Conservation (phyloP, 768 basidiomycete genomes). For the Floccularia luteovirens region DNA sequence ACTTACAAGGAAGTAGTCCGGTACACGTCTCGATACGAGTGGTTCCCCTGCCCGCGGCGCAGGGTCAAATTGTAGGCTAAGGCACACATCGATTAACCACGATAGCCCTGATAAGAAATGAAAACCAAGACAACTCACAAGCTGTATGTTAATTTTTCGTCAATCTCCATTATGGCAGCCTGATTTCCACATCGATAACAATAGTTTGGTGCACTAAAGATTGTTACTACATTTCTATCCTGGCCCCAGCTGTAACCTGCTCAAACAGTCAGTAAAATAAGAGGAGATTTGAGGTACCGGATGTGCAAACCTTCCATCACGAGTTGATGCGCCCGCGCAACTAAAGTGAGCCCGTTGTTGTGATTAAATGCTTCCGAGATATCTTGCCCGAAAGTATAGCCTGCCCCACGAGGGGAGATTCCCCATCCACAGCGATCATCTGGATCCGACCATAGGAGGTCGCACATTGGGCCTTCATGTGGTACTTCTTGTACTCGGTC, state of each 20-base stretch:
- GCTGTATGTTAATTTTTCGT: conserved; percentile 93
- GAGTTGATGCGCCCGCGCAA: conserved; percentile 89
- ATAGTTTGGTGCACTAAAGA: conserved; percentile 99
- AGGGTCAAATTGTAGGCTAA: conserved; percentile 98
- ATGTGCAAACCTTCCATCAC: conserved; percentile 86
- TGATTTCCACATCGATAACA: conserved; percentile 99
- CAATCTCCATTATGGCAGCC: conserved; percentile 99
- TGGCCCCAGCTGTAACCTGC: conserved; percentile 95
- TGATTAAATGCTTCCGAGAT: conserved; percentile 99
- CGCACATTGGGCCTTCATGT: conserved; percentile 99
- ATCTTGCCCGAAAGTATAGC: conserved; percentile 98
- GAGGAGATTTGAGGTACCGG: neutral
- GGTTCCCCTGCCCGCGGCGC: conserved; percentile 98
- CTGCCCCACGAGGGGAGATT: conserved; percentile 96
- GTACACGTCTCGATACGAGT: conserved; percentile 90
- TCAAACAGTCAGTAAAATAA: conserved; percentile 7
- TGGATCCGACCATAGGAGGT: conserved; percentile 98
- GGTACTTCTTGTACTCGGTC: conserved; percentile 99
- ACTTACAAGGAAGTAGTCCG: conserved; percentile 88
- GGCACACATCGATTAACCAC: neutral
- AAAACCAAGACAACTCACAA: conserved; percentile 47
- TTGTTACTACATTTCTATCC: conserved; percentile 98
- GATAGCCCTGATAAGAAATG: conserved; percentile 1
- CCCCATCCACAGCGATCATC: conserved; percentile 99
- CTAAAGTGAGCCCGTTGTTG: conserved; percentile 95